Percentiles rank a stretch among this genome's conserved stretches.
phyloP scores from a whole-genome alignment of 179 eudicot species.

The Nepenthes alata region DNA sequence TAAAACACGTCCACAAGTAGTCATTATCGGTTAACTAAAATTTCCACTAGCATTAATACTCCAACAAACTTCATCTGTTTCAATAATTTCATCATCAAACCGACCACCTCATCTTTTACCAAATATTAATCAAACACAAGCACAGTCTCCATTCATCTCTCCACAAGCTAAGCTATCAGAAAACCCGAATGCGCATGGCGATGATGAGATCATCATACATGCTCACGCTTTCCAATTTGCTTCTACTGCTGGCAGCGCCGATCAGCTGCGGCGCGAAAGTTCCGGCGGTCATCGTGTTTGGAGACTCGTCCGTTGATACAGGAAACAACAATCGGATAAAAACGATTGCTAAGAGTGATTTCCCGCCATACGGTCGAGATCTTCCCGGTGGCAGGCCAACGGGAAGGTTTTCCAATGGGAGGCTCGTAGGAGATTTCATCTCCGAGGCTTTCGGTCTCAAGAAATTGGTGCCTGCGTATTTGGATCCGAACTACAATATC shows the following conservation, averaged over 20 bases:
- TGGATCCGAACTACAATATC: conserved; percentile 48
- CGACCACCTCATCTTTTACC: too few relatives aligned
- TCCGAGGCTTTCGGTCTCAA: conserved; percentile 57
- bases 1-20: too few relatives aligned
- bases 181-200: too few relatives aligned
- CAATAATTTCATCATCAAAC: too few relatives aligned
- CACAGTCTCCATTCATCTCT: too few relatives aligned
- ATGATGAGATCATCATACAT: too few relatives aligned
- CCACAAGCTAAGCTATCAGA: too few relatives aligned
- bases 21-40: too few relatives aligned
- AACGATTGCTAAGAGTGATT: conserved; percentile 44
- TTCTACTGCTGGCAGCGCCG: neutral
- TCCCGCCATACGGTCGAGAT: conserved; percentile 61
- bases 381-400: conserved; percentile 51
- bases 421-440: conserved; percentile 52
- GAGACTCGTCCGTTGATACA: conserved; percentile 70
- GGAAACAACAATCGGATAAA: conserved; percentile 55
- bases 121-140: too few relatives aligned
- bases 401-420: conserved; percentile 72
- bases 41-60: too few relatives aligned
- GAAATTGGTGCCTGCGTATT: conserved; percentile 58
- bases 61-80: too few relatives aligned
- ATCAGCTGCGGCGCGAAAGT: conserved; percentile 18
- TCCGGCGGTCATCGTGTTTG: conserved; percentile 59
- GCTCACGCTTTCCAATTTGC: neutral